A percentile compares a stretch with the other conserved stretches of the same genome.
Conservation (phyloP, 345 rosid species). For the Rhodamnia argentea region DNA sequence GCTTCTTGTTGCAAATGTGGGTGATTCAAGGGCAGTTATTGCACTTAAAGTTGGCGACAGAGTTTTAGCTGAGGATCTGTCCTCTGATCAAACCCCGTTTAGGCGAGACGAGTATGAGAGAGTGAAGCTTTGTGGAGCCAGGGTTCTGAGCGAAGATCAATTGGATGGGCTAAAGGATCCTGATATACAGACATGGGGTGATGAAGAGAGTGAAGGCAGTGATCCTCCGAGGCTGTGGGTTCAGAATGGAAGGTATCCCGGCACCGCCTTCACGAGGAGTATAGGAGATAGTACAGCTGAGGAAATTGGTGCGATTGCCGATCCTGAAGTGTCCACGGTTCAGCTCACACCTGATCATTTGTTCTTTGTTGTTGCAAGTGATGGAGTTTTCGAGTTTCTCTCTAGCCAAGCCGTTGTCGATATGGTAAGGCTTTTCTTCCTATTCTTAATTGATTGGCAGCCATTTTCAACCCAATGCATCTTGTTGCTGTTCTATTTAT, state of each 20-base stretch:
- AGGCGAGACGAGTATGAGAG: slow-evolving; percentile 90
- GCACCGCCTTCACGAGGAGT: slow-evolving; percentile 94
- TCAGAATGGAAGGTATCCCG: slow-evolving; percentile 86
- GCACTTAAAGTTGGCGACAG: slow-evolving; percentile 57
- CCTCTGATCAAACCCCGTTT: slow-evolving; percentile 91
- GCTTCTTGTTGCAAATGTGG: slow-evolving; percentile 84
- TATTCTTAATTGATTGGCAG: neutral
- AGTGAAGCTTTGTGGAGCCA: slow-evolving; percentile 84
- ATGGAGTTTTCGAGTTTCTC: slow-evolving; percentile 94
- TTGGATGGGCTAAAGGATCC: slow-evolving; percentile 94
- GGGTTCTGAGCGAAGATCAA: slow-evolving; percentile 89
- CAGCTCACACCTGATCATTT: slow-evolving; percentile 51
- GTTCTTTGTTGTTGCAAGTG: slow-evolving; percentile 94
- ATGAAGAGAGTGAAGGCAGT: slow-evolving; percentile 81
- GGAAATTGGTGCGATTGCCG: slow-evolving; percentile 76
- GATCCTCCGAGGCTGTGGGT: slow-evolving; percentile 99
- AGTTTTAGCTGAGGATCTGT: slow-evolving; percentile 68
- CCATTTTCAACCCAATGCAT: neutral
- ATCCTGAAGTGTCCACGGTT: slow-evolving; percentile 66
- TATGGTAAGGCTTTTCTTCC: slow-evolving; percentile 37
- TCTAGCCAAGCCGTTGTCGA: slow-evolving; percentile 81
- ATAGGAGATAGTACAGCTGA: slow-evolving; percentile 86
- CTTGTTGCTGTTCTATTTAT: neutral
- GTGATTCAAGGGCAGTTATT: slow-evolving; percentile 94
- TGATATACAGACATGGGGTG: slow-evolving; percentile 66